These are phyloP conservation scores for Phialocephala sp. DNA, from an alignment of 2,329 filamentous ascomycete species.

Conservation along the genomic window DNA sequence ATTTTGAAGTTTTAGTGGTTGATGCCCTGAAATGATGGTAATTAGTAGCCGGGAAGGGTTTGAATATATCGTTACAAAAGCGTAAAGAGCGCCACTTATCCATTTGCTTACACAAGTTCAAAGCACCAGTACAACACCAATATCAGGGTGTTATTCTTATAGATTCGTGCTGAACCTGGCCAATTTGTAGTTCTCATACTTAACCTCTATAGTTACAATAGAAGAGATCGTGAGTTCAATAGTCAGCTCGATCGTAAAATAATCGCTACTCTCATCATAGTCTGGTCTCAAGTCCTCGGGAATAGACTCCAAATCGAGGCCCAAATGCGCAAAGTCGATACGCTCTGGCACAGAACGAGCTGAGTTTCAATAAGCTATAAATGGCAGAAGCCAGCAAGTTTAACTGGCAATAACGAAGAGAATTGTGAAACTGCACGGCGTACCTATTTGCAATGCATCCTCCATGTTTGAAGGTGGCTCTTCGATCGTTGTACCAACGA, in stretches of 20 bases:
- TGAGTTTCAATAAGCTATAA: not conserved
- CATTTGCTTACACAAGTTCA: not conserved
- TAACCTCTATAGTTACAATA: not conserved
- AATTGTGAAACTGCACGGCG: not conserved
- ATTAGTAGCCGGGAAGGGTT: too few relatives aligned
- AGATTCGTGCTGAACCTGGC: not conserved
- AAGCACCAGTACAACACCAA: not conserved
- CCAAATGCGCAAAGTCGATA: not conserved
- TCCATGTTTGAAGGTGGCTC: not conserved
- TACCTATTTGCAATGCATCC: constrained; percentile 1
- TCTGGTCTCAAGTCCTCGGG: not conserved
- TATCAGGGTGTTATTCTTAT: too few relatives aligned
- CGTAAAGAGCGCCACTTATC: not conserved
- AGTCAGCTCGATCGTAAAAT: not conserved
- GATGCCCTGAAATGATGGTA: not conserved
- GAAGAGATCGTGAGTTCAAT: not conserved
- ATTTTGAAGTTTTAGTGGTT: not conserved
- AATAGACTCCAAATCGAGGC: not conserved
- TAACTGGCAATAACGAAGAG: not conserved
- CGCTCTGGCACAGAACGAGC: not conserved
- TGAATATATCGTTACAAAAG: not conserved
- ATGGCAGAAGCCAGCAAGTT: not conserved
- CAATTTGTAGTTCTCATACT: not conserved
- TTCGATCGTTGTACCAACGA: not conserved
- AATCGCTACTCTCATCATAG: not conserved